A percentile compares a stretch with the other conserved stretches of the same genome.
These are phyloP conservation scores for Phytophthora palmivora DNA, from an alignment of 352 stramenopile species.

Conservation along the genomic window DNA sequence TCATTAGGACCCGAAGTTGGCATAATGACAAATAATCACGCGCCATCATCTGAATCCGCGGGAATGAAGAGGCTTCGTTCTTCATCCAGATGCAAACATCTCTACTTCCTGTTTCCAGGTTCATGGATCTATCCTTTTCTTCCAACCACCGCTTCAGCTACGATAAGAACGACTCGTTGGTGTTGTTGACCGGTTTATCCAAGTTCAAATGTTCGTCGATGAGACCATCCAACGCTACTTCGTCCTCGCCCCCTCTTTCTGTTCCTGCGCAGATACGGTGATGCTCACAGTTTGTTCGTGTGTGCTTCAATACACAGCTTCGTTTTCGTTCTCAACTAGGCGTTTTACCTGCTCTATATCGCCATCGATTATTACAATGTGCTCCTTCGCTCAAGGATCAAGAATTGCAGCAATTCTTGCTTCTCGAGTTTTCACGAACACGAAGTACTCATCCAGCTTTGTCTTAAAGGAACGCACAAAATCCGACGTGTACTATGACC, in stretches of 20 bases:
- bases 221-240: background rate
- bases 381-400: no score
- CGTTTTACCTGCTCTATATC: constrained; percentile 8
- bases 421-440: constrained; percentile 2
- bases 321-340: constrained; percentile 2
- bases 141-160: constrained; percentile 15
- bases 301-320: background rate
- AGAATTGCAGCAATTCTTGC: constrained; percentile 19
- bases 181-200: background rate
- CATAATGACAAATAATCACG: constrained; percentile 17
- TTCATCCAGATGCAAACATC: constrained; percentile 15
- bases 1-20: constrained; percentile 24
- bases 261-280: background rate
- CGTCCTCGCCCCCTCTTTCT: background rate
- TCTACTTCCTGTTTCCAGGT: constrained; percentile 1
- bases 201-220: constrained; percentile 6
- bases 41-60: constrained; percentile 19
- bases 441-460: constrained; percentile 14
- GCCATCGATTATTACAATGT: background rate
- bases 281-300: background rate
- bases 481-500: background rate
- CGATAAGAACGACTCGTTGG: background rate
- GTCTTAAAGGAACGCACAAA: constrained; percentile 14
- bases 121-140: constrained; percentile 4
- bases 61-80: background rate